Percentiles rank a stretch among this genome's conserved stretches.
phyloP scores from a whole-genome alignment of 2,329 filamentous ascomycete species.

The Trichoderma atroviride region DNA sequence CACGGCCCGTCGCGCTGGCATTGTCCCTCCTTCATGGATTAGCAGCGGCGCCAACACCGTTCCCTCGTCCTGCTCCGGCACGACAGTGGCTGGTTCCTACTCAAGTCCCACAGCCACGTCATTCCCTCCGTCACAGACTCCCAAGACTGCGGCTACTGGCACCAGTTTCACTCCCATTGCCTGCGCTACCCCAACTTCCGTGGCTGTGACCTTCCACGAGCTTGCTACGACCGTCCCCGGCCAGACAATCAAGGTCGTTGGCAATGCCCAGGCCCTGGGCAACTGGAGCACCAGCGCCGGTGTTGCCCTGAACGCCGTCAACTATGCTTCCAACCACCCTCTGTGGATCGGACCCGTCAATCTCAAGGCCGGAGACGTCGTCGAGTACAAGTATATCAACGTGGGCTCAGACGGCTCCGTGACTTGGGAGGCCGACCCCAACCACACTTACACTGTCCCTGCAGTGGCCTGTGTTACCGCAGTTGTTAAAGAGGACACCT shows the following conservation, averaged over 20 bases:
- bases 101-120: conserved; percentile 49
- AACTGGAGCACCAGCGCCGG: conserved; percentile 61
- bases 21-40: conserved; percentile 61
- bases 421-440: conserved; percentile 66
- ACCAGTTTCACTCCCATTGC: conserved; percentile 38
- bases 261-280: conserved; percentile 61
- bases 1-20: conserved; percentile 56
- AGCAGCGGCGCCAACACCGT: conserved; percentile 49
- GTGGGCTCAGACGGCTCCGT: conserved; percentile 57
- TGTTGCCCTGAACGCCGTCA: conserved; percentile 57
- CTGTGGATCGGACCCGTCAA: conserved; percentile 62
- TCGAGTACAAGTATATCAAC: conserved; percentile 70
- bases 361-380: conserved; percentile 55
- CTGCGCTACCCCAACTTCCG: conserved; percentile 47
- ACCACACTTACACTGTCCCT: conserved; percentile 45
- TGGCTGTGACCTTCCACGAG: conserved; percentile 66
- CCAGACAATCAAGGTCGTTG: conserved; percentile 67
- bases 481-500: conserved; percentile 36
- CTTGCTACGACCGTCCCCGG: conserved; percentile 60
- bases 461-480: conserved; percentile 36
- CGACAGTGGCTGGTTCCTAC: conserved; percentile 56
- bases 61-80: conserved; percentile 52
- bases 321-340: conserved; percentile 62
- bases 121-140: conserved; percentile 55
- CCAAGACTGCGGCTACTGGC: conserved; percentile 39